Base-by-base conservation (phyloP, 257 asterid genomes). In the Verbascum thapsus region DNA sequence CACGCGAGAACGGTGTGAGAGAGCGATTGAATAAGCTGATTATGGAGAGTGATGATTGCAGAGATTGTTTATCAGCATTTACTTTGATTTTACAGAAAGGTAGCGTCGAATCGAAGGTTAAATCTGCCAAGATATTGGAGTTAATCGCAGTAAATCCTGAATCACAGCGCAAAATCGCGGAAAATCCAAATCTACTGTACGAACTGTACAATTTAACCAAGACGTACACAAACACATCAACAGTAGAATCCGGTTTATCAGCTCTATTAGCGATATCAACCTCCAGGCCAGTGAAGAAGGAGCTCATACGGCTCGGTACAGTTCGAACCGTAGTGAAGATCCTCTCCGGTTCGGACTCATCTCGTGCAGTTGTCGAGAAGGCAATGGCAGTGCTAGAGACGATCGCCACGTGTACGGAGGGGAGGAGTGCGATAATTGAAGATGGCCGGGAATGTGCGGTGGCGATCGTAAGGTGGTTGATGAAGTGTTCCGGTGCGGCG, bases 351-450 rank as follows among this genome's bases (percentile, higher is more conserved):
- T 15, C 60, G 5, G 78, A 76, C 43, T 7, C 16, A 17, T 50
- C 76, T 4, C 74, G 77, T 1, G 41, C 37, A 7, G 81, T 80
- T 1, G 55, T 67, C 1, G 95, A 88, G 38, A 82, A 79, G 66
- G 81, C 90, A 0, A 0, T 84, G 66, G 81, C 76, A 48, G 0
- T 82, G 42, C n/a, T 91, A 12, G 96, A 70, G 44, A 50, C 57
- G 1, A 67, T 82, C 0, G 88, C 95, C 23, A 85, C 89, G 77
- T 84, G 95, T 68, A 74, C 91, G 72, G 98, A 84, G 49, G 98
- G 98, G 48, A 80, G 98, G 71, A 66, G 70, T 1, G 89, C 86
- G 51, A 85, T 90, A 3, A 39, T 78, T 6, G 95, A 74, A 8
- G 83, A 84, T 43, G 72, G 60, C n/a, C n/a, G n/a, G 26, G 83